Evolutionary conservation across 2,329 filamentous ascomycete genomes (phyloP).

Genomic region (Metarhizium robertsii): DNA sequence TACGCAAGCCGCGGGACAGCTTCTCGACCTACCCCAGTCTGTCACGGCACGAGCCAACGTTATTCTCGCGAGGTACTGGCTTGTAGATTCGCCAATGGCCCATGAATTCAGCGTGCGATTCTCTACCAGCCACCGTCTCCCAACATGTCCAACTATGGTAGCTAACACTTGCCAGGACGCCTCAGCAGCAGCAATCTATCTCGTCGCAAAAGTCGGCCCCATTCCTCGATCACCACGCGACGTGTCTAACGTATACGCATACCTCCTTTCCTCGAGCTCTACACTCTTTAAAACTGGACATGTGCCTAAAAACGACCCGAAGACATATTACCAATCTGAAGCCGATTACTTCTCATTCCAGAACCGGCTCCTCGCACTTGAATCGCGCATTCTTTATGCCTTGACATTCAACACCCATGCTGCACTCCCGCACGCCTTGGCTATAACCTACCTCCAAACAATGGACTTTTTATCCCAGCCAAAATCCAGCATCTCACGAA

Average conservation of each 20-base stretch:
- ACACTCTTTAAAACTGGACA: constrained; percentile 38
- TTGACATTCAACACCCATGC: constrained; percentile 80
- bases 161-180: constrained; percentile 47
- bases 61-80: constrained; percentile 72
- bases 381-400: constrained; percentile 65
- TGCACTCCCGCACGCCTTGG: constrained; percentile 74
- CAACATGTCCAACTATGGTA: neutral
- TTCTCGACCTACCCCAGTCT: constrained; percentile 77
- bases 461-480: constrained; percentile 54
- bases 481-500: constrained; percentile 47
- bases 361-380: constrained; percentile 57
- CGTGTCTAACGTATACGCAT: constrained; percentile 75
- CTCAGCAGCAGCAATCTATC: constrained; percentile 72
- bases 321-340: constrained; percentile 63
- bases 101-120: constrained; percentile 46
- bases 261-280: constrained; percentile 58
- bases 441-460: constrained; percentile 86
- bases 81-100: constrained; percentile 45
- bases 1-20: constrained; percentile 68
- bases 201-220: constrained; percentile 74
- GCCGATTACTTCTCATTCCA: constrained; percentile 58
- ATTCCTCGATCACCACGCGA: constrained; percentile 69
- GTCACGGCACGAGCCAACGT: constrained; percentile 80
- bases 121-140: neutral
- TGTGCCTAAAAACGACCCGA: constrained; percentile 30